Evolutionary conservation across 176 grass and related monocot species (phyloP).

Genomic region (Aegilops umbellulata): DNA sequence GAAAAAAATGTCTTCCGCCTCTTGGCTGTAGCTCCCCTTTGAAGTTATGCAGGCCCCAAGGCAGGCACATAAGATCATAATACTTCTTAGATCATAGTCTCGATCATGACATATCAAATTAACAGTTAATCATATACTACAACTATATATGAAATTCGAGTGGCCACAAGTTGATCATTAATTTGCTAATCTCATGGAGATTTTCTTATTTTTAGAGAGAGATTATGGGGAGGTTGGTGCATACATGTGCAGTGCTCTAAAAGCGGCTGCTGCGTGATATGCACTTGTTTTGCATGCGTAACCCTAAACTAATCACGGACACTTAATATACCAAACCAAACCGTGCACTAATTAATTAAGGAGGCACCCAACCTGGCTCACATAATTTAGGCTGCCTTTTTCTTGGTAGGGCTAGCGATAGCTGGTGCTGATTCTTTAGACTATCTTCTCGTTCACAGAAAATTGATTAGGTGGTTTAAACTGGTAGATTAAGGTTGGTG

Average conservation of each 20-base stretch:
- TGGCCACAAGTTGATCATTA: slow-evolving; percentile 3
- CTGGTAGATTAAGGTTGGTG: neutral
- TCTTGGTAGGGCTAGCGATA: neutral
- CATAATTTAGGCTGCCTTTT: slow-evolving; percentile 36
- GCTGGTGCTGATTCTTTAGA: neutral
- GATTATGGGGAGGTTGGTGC: slow-evolving; percentile 13
- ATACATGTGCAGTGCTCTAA: neutral
- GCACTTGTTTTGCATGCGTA: slow-evolving; percentile 43
- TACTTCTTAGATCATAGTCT: neutral
- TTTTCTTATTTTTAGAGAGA: too few species aligned
- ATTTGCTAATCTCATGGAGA: too few species aligned
- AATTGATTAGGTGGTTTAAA: neutral
- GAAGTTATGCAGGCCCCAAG: slow-evolving; percentile 46
- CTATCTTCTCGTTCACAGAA: neutral
- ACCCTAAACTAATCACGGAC: too few species aligned
- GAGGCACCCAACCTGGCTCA: neutral
- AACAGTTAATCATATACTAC: neutral
- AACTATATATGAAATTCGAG: neutral
- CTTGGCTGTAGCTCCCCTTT: slow-evolving; percentile 28
- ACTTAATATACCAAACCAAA: too few species aligned
- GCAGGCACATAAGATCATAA: neutral
- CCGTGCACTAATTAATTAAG: neutral
- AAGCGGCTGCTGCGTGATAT: slow-evolving; percentile 32
- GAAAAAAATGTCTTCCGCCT: too few species aligned
- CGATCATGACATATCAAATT: neutral